Evolutionary conservation across 495 filamentous ascomycete genomes (phyloP), one percentile per base, ranked within the genome.

Genomic region (Talaromyces liani): DNA sequence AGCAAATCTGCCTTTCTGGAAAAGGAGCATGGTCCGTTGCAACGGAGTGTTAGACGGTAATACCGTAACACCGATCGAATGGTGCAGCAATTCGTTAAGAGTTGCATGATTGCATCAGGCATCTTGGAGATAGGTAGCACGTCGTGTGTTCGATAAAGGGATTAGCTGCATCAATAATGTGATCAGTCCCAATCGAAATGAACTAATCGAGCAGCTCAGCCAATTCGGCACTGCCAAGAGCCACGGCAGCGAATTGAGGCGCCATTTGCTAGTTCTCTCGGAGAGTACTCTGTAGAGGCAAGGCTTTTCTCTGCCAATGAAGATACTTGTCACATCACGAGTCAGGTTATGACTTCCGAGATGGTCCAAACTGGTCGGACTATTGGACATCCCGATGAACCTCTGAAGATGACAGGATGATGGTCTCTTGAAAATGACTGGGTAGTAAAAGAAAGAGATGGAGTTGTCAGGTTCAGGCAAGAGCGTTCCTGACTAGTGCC

Each of bases 111-210:
- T 54, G 49, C 18, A 29, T 29, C 27, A 29, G 27, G 27, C 27
- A 16, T 9, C 7, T 49, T 49, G n/a, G 45, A 20, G 45, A 20
- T 49, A 47, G 22, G 53, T 29, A 29, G 24, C 24, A 56, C 53
- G 22, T 16, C 27, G 27, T 36, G 27, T 58, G 27, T 58, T 14
- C 18, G 5, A 29, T 3, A 7, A 58, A 58, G 27, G 56, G 56
- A 56, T 56, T 36, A 18, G 18, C 56, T 58, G 56, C 56, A 58
- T 20, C 31, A 36, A 36, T 10, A 58, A 58, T 58, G 56, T 58
- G 56, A 58, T 36, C 27, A 6, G 31, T 58, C 56, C 8, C 16
- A 58, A 58, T 36, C 18, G 18, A 58, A 33, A 36, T 25, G 24
- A 33, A 36, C 31, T 36, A 58, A 58, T 36, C 6, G 29, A 58